These are phyloP conservation scores for Leishmania martiniquensis DNA, from an alignment of 208 protist genomes.

Conservation along the genomic window DNA sequence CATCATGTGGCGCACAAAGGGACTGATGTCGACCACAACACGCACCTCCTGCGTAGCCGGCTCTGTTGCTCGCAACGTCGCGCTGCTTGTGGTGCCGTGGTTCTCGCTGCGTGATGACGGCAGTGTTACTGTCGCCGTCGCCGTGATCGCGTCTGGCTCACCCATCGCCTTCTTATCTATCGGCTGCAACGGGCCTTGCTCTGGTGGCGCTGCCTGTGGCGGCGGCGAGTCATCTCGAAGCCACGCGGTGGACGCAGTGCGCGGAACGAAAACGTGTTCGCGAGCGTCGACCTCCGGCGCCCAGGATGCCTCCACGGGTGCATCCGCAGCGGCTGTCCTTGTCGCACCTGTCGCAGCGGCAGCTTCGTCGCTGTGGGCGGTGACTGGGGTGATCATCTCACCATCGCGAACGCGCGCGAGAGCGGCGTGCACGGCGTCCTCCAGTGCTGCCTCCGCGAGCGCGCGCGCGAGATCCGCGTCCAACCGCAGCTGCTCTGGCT, in stretches of 20 bases:
- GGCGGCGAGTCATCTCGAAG: conserved; percentile 2
- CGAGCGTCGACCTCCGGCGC: background rate
- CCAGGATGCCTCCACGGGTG: background rate
- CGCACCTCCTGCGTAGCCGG: conserved; percentile 19
- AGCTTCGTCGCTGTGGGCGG: background rate
- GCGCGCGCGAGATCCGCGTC: conserved; percentile 8
- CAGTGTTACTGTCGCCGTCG: conserved; percentile 7
- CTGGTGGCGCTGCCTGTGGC: background rate
- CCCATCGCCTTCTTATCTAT: background rate
- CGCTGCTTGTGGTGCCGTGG: background rate
- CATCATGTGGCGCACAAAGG: conserved; percentile 3
- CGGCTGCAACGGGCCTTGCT: background rate
- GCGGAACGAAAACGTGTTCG: conserved; percentile 13
- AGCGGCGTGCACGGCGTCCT: conserved; percentile 11
- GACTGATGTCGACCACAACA: conserved; percentile 23
- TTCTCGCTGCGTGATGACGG: background rate
- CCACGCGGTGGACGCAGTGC: conserved; percentile 17
- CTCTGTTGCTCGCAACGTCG: background rate
- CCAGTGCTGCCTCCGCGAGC: conserved; percentile 17
- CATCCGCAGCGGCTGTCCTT: background rate
- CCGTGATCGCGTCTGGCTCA: background rate
- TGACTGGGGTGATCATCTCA: background rate
- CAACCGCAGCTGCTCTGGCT: background rate
- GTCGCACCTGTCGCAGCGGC: background rate
- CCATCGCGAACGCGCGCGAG: background rate